Evolutionary conservation across 495 filamentous ascomycete genomes (phyloP).

Genomic region (Pseudoneurospora amorphoporcata): DNA sequence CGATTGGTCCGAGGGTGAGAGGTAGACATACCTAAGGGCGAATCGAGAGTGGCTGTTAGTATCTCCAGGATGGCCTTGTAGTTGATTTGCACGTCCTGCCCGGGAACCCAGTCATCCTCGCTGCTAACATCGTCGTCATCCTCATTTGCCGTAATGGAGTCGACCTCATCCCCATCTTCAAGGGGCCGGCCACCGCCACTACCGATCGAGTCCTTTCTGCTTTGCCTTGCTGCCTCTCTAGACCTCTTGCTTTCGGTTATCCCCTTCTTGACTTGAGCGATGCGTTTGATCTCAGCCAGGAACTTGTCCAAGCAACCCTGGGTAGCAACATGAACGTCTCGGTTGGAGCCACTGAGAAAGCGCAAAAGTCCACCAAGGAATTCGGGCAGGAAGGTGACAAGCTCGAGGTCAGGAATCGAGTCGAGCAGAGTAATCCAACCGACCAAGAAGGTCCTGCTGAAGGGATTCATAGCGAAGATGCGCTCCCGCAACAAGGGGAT

Average conservation of each 20-base stretch:
- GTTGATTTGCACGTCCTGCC: constrained; percentile 93
- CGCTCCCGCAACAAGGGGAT: constrained; percentile 88
- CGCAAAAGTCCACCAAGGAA: constrained; percentile 85
- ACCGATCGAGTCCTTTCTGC: constrained; percentile 55
- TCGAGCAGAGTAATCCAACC: constrained; percentile 93
- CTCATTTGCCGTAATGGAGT: constrained; percentile 45
- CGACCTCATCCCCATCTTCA: constrained; percentile 42
- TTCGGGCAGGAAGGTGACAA: constrained; percentile 84
- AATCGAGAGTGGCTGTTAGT: constrained; percentile 80
- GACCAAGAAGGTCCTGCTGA: constrained; percentile 89
- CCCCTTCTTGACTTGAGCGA: constrained; percentile 83
- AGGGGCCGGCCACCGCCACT: constrained; percentile 39
- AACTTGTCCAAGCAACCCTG: constrained; percentile 88
- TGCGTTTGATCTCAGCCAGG: constrained; percentile 86
- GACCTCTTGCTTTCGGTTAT: constrained; percentile 78
- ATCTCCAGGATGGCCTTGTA: constrained; percentile 87
- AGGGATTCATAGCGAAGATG: constrained; percentile 87
- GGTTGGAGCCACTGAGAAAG: constrained; percentile 84
- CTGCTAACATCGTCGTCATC: constrained; percentile 50
- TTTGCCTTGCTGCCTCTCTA: constrained; percentile 53
- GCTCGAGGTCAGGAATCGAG: constrained; percentile 92
- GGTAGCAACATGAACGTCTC: constrained; percentile 87
- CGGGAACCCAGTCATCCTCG: constrained; percentile 92
- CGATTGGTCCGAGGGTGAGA: not conserved
- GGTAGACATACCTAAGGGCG: constrained; percentile 53